phyloP scores from a whole-genome alignment of 192 early-diverging fungal species.

The Backusella circina region DNA sequence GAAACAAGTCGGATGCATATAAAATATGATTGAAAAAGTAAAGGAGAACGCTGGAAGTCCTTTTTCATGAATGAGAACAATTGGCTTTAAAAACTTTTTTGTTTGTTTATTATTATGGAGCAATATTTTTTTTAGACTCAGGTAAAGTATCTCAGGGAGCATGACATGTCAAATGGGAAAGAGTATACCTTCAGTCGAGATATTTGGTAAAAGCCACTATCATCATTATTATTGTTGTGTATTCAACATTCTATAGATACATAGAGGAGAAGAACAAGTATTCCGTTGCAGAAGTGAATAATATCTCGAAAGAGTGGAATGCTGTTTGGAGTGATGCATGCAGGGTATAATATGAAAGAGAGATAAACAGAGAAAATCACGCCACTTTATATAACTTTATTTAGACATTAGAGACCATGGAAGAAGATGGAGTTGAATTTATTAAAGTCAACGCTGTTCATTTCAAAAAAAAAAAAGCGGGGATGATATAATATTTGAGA shows the following conservation, averaged over 20 bases:
- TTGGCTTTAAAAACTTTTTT: not conserved
- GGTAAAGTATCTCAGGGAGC: not conserved
- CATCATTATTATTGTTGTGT: not conserved
- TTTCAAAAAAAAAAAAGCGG: no score
- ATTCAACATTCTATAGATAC: not conserved
- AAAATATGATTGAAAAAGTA: not conserved
- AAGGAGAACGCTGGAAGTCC: not conserved
- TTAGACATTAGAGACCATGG: slow-evolving; percentile 5
- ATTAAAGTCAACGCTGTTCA: slow-evolving; percentile 4
- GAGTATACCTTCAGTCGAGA: not conserved
- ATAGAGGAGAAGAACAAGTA: not conserved
- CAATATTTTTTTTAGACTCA: not conserved
- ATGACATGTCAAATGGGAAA: not conserved
- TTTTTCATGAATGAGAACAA: not conserved
- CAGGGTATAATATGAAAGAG: not conserved
- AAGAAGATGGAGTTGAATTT: slow-evolving; percentile 20
- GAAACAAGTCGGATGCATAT: not conserved
- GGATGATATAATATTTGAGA: no score
- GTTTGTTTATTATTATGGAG: not conserved
- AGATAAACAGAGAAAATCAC: not conserved
- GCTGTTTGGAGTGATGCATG: not conserved
- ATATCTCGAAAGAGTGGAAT: not conserved
- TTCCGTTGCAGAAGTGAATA: not conserved
- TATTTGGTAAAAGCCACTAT: not conserved
- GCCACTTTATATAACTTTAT: not conserved